phyloP scores from a whole-genome alignment of 2,329 filamentous ascomycete species.

The Fragosphaeria purpurea region DNA sequence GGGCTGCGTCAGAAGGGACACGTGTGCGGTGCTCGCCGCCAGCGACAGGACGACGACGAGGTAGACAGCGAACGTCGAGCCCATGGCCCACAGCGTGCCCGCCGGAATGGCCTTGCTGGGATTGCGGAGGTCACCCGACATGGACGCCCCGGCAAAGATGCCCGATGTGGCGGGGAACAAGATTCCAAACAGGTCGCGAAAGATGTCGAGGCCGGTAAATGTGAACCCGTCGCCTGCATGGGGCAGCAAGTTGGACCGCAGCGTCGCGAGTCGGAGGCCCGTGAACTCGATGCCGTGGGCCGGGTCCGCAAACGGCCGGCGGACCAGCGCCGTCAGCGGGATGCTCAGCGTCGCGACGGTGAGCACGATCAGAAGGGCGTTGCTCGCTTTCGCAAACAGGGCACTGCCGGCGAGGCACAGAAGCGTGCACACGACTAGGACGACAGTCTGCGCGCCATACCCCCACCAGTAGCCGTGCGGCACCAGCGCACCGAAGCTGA shows the following conservation, averaged over 20 bases:
- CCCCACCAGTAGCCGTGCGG: constrained; percentile 65
- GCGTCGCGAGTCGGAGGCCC: constrained; percentile 59
- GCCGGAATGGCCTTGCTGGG: constrained; percentile 77
- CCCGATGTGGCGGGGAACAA: constrained; percentile 64
- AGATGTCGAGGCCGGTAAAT: constrained; percentile 55
- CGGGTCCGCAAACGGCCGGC: constrained; percentile 55
- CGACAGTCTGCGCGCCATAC: constrained; percentile 65
- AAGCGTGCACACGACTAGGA: constrained; percentile 59
- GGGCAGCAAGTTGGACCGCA: constrained; percentile 66
- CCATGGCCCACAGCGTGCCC: constrained; percentile 70
- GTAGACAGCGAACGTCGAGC: constrained; percentile 68
- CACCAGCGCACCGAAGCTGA: constrained; percentile 61
- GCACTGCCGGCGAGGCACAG: constrained; percentile 73
- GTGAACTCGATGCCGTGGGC: constrained; percentile 63
- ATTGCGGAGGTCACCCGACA: constrained; percentile 78
- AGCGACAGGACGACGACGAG: constrained; percentile 67
- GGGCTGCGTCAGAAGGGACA: constrained; percentile 62
- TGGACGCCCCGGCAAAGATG: constrained; percentile 66
- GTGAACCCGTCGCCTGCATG: constrained; percentile 50
- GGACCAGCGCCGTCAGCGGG: constrained; percentile 63
- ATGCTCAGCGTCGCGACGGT: constrained; percentile 70
- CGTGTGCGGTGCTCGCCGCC: constrained; percentile 64
- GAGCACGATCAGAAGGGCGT: constrained; percentile 61
- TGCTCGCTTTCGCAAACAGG: constrained; percentile 72
- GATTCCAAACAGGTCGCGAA: constrained; percentile 76